These are phyloP conservation scores for Niveomyces coronatus DNA, from an alignment of 2,329 filamentous ascomycete genomes.

Conservation along the genomic window DNA sequence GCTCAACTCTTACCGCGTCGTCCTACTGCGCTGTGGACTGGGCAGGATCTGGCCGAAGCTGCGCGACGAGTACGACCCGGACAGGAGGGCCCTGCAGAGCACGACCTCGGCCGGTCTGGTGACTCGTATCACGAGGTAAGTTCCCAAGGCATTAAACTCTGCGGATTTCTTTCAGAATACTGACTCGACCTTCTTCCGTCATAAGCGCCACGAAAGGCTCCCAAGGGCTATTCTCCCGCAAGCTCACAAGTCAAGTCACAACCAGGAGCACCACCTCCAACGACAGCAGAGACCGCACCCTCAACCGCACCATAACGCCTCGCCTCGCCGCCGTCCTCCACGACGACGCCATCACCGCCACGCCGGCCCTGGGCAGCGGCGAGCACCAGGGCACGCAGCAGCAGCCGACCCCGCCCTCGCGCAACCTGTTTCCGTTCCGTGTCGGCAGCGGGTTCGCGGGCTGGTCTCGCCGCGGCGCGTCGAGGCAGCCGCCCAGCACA, in stretches of 20 bases:
- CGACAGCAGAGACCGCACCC: slow-evolving; percentile 1
- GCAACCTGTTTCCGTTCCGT: slow-evolving; percentile 6
- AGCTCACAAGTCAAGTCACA: background rate
- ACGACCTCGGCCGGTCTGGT: background rate
- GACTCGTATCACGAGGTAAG: background rate
- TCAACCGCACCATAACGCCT: background rate
- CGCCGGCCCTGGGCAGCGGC: no score
- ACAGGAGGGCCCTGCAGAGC: slow-evolving; percentile 13
- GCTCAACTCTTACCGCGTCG: slow-evolving; percentile 35
- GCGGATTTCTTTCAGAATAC: background rate
- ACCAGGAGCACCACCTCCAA: slow-evolving; percentile 3
- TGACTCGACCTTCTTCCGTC: background rate
- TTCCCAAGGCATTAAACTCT: background rate
- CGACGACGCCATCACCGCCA: background rate
- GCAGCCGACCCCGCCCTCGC: background rate
- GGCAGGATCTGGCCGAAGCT: slow-evolving; percentile 33
- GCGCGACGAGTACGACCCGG: slow-evolving; percentile 28
- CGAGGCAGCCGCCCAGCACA: background rate
- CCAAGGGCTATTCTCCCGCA: background rate
- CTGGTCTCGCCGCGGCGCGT: background rate
- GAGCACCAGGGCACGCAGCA: no score
- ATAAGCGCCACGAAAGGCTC: background rate
- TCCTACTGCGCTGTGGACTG: slow-evolving; percentile 30
- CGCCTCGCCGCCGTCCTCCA: background rate
- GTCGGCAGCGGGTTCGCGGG: background rate